Percentiles rank a stretch among this genome's conserved stretches.
Evolutionary conservation across 2,329 filamentous ascomycete species (phyloP).

Genomic region (Fusarium sp.): DNA sequence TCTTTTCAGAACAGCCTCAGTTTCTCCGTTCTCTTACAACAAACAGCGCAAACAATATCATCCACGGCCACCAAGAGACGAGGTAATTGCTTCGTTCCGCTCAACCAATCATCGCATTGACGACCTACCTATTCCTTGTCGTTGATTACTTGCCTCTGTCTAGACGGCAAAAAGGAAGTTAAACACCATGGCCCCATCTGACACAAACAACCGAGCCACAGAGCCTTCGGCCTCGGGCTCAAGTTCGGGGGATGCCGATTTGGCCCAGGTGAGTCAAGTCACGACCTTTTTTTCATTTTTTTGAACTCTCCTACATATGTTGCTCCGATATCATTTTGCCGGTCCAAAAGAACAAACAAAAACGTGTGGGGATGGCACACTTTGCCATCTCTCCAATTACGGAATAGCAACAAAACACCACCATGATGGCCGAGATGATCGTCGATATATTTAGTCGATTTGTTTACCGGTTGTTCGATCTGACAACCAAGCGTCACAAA

Average conservation of each 20-base stretch:
- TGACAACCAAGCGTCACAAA: neutral
- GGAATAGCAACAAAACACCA: slow-evolving; percentile 9
- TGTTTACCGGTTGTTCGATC: neutral
- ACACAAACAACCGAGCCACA: slow-evolving; percentile 22
- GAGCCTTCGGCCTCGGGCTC: slow-evolving; percentile 17
- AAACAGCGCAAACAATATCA: slow-evolving; percentile 7
- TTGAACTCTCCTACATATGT: neutral
- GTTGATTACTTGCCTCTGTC: neutral
- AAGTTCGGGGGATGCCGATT: slow-evolving; percentile 37
- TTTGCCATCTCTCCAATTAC: slow-evolving; percentile 1
- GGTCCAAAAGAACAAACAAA: neutral
- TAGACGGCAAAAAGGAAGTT: neutral
- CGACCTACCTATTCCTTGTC: neutral
- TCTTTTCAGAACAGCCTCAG: neutral
- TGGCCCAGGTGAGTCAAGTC: slow-evolving; percentile 38
- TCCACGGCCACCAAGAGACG: neutral
- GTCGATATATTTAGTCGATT: neutral
- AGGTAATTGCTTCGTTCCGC: neutral
- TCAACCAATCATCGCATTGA: neutral
- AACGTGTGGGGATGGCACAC: neutral
- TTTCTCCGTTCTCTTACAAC: slow-evolving; percentile 15
- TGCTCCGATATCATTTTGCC: neutral
- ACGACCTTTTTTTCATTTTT: neutral
- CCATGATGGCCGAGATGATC: neutral
- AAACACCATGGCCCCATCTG: slow-evolving; percentile 23